phyloP scores from a whole-genome alignment of 805 yeast genomes.

The Ogataea naganishii region DNA sequence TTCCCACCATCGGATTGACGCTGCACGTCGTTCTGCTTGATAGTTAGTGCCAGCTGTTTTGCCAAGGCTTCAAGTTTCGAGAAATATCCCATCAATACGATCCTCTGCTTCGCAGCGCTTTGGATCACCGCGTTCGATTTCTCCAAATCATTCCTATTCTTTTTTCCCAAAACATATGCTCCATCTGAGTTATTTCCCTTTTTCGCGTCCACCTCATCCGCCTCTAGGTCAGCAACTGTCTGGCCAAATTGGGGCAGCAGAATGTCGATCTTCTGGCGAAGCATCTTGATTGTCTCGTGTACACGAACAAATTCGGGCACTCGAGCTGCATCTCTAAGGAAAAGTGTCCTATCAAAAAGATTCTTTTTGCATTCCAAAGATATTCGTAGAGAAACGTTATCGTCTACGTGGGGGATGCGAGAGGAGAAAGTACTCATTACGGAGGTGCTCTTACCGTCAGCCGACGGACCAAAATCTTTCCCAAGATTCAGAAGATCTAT shows the following conservation, averaged over 20 bases:
- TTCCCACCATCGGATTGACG: neutral
- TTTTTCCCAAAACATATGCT: too few species aligned
- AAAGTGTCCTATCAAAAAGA: constrained; percentile 49
- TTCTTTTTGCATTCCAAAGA: constrained; percentile 63
- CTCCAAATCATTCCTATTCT: neutral
- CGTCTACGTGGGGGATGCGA: too few species aligned
- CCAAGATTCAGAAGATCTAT: constrained; percentile 26
- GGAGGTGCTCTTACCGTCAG: constrained; percentile 6
- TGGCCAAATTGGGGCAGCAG: constrained; percentile 10
- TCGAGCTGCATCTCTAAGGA: constrained; percentile 29
- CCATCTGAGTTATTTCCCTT: too few species aligned
- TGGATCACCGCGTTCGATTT: constrained; percentile 14
- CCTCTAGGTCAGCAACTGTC: constrained; percentile 3
- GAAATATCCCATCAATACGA: constrained; percentile 39
- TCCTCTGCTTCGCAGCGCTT: constrained; percentile 32
- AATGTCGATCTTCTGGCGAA: constrained; percentile 13
- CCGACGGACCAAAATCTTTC: constrained; percentile 1
- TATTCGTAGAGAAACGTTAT: constrained; percentile 37
- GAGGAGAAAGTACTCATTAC: constrained; percentile 7
- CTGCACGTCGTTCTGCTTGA: constrained; percentile 12
- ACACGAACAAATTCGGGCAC: constrained; percentile 29
- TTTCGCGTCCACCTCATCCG: neutral
- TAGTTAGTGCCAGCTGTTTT: constrained; percentile 28
- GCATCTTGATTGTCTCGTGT: constrained; percentile 21
- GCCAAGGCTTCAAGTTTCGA: constrained; percentile 41